These are phyloP conservation scores for Teunomyces cretensis DNA, from an alignment of 805 yeast species.

Conservation along the genomic window DNA sequence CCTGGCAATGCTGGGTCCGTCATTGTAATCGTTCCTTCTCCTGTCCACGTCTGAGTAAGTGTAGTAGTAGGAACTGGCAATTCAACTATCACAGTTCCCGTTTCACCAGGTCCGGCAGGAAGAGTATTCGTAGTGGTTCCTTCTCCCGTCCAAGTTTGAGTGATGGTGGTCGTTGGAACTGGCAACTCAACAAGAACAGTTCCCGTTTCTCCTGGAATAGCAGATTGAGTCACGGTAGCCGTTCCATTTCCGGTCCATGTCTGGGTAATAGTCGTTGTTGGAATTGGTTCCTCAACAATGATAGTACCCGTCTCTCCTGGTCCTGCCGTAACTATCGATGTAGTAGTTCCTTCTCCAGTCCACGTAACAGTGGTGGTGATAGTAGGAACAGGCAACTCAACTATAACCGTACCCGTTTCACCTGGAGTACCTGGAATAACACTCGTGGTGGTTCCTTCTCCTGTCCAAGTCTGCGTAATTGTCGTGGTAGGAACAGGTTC, in stretches of 20 bases:
- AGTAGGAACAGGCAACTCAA: conserved; percentile 12
- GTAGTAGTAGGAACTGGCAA: conserved; percentile 14
- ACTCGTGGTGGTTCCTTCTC: conserved; percentile 5
- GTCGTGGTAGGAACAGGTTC: conserved; percentile 8
- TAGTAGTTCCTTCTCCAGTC: conserved; percentile 6
- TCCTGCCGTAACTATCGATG: conserved; percentile 7
- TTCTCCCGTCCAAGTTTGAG: conserved; percentile 10
- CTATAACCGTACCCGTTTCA: conserved; percentile 10
- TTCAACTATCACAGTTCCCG: conserved; percentile 12
- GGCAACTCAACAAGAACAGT: conserved; percentile 10
- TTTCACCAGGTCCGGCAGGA: conserved; percentile 10
- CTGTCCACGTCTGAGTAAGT: conserved; percentile 9
- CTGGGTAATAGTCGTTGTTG: conserved; percentile 11
- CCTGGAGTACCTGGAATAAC: neutral
- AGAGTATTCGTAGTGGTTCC: conserved; percentile 5
- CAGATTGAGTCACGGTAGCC: neutral
- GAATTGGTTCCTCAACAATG: conserved; percentile 12
- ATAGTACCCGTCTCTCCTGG: conserved; percentile 13
- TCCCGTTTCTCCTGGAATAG: neutral
- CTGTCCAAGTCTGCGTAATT: conserved; percentile 12
- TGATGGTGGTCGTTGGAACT: conserved; percentile 6
- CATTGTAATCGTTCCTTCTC: neutral
- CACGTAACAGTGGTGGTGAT: conserved; percentile 7
- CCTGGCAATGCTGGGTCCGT: neutral
- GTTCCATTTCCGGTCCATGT: conserved; percentile 5